Evolutionary conservation across 2,329 filamentous ascomycete species (phyloP).

Genomic region (Hymenoscyphus infarciens): DNA sequence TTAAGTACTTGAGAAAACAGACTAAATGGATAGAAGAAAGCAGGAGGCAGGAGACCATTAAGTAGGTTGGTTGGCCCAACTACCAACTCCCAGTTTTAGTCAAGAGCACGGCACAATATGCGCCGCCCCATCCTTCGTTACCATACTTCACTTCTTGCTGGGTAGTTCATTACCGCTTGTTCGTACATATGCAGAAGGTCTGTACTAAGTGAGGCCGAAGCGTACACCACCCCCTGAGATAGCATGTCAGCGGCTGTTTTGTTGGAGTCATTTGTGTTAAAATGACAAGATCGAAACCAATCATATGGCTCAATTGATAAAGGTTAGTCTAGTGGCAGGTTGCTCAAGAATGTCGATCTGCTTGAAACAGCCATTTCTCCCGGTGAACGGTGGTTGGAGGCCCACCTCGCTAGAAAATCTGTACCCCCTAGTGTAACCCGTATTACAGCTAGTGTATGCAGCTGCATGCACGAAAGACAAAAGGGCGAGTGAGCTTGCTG

Average conservation of each 20-base stretch:
- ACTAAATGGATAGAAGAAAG: conserved; percentile 3
- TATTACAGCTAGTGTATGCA: background rate
- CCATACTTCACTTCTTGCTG: background rate
- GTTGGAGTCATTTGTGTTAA: conserved; percentile 1
- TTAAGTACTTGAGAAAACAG: conserved; percentile 5
- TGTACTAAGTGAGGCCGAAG: background rate
- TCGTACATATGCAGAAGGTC: background rate
- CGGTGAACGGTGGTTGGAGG: conserved; percentile 12
- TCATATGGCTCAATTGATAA: background rate
- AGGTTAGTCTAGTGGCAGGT: background rate
- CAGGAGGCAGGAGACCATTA: conserved; percentile 15
- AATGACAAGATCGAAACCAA: background rate
- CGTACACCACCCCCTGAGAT: background rate
- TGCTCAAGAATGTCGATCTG: background rate
- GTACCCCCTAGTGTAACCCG: background rate
- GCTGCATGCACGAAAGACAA: conserved; percentile 3
- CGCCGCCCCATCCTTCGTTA: background rate
- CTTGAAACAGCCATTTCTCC: conserved; percentile 6
- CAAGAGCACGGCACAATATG: conserved; percentile 3
- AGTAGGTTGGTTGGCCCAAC: conserved; percentile 7
- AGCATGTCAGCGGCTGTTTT: conserved; percentile 1
- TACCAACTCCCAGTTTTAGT: background rate
- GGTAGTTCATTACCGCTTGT: background rate
- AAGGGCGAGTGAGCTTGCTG: background rate
- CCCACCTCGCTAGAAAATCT: too few species aligned